These are phyloP conservation scores for Verticillium dahliae DNA, from an alignment of 2,329 filamentous ascomycete species.

Conservation along the genomic window DNA sequence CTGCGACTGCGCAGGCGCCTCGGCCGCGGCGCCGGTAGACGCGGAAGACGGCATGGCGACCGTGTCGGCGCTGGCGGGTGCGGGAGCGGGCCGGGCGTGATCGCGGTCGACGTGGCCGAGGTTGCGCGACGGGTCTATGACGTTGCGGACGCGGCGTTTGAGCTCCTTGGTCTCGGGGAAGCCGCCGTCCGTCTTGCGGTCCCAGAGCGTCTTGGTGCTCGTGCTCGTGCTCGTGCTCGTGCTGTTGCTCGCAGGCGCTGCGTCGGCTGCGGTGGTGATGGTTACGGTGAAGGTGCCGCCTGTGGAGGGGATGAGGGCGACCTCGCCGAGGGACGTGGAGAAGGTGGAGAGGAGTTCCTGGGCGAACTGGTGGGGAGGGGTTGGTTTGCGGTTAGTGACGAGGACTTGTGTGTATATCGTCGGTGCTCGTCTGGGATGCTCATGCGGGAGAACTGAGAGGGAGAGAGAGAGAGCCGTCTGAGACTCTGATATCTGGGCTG, in stretches of 20 bases:
- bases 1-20: not conserved
- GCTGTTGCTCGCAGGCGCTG: slow-evolving; percentile 11
- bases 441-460: not conserved
- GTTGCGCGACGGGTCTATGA: slow-evolving; percentile 70
- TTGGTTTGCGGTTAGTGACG: not conserved
- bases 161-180: slow-evolving; percentile 93
- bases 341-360: slow-evolving; percentile 97
- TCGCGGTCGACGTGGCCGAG: slow-evolving; percentile 74
- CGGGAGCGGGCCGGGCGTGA: slow-evolving; percentile 14
- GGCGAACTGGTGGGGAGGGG: slow-evolving; percentile 60
- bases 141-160: slow-evolving; percentile 76
- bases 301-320: slow-evolving; percentile 77
- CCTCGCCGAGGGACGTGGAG: slow-evolving; percentile 73
- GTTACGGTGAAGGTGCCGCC: slow-evolving; percentile 78
- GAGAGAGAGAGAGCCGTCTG: not conserved
- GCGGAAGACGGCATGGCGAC: not conserved
- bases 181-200: slow-evolving; percentile 77
- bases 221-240: too few species aligned
- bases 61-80: not conserved
- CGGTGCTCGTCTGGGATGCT: not conserved
- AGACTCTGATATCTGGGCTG: not conserved
- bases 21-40: slow-evolving; percentile 4
- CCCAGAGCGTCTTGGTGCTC: slow-evolving; percentile 62
- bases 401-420: not conserved
- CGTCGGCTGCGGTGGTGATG: slow-evolving; percentile 33